These are phyloP conservation scores for Incumbomyces lentus DNA, from an alignment of 2,329 filamentous ascomycete genomes.

Conservation along the genomic window DNA sequence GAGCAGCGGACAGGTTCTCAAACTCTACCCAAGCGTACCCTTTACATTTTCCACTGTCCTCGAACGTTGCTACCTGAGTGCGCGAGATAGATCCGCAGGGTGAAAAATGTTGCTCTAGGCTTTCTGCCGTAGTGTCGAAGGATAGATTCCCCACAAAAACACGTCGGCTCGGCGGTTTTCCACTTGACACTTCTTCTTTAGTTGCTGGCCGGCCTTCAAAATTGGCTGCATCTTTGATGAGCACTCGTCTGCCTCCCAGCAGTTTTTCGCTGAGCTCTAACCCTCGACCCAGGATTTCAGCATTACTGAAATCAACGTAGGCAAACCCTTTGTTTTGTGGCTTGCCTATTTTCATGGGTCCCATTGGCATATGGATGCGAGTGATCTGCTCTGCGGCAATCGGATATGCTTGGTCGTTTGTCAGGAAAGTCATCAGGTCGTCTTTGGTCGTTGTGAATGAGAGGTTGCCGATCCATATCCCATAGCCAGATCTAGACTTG, in stretches of 20 bases:
- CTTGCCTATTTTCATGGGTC: slow-evolving; percentile 42
- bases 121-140: slow-evolving; percentile 72
- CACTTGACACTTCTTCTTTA: slow-evolving; percentile 27
- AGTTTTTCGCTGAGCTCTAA: slow-evolving; percentile 78
- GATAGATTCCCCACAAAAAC: slow-evolving; percentile 87
- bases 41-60: slow-evolving; percentile 96
- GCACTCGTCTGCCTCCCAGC: slow-evolving; percentile 62
- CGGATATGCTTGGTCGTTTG: slow-evolving; percentile 15
- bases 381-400: slow-evolving; percentile 62
- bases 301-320: slow-evolving; percentile 77
- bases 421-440: slow-evolving; percentile 69
- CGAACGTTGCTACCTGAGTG: slow-evolving; percentile 85
- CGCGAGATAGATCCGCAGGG: slow-evolving; percentile 76
- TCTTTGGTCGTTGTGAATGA: slow-evolving; percentile 68
- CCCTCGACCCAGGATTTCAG: slow-evolving; percentile 61
- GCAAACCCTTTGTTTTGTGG: slow-evolving; percentile 84
- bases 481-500: slow-evolving; percentile 58
- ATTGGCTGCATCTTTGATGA: slow-evolving; percentile 87
- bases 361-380: slow-evolving; percentile 66
- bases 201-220: slow-evolving; percentile 73
- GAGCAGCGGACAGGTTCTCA: slow-evolving; percentile 63
- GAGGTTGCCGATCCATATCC: slow-evolving; percentile 93
- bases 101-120: slow-evolving; percentile 67
- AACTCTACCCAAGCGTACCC: slow-evolving; percentile 95
- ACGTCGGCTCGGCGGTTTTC: slow-evolving; percentile 61